Base-by-base conservation (phyloP, 129 eudicot species). In the Saposhnikovia divaricata region DNA sequence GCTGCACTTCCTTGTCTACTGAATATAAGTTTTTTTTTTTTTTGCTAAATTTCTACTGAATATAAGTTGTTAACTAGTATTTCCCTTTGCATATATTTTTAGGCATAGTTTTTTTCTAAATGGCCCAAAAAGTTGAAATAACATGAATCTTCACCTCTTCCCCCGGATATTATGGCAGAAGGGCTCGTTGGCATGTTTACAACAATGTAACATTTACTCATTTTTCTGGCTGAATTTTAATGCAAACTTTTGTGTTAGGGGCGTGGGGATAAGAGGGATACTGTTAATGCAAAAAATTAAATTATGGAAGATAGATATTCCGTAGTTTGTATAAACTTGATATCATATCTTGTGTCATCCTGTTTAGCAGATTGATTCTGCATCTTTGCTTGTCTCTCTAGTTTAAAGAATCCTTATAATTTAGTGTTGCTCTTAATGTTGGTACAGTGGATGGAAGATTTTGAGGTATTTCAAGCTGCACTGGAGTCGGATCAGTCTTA, bases 401-500 rank as follows among this genome's bases (percentile, higher is more conserved):
- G 38, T 80, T 76, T 13, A 38, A 31, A 77, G 34, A 27, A 57
- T 75, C 39, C 48, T 12, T n/a, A 0, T 59, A 51, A 28, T 10
- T 66, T 37, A 47, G 2, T 51, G 50, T 47, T 42, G 23, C 39
- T 48, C 50, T 53, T 5, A 73, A 69, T 75, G 34, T 38, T 6
- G 66, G 9, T 68, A 83, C 87, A 94, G 98, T 94, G 98, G 97
- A 94, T 95, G 97, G 84, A 89, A 59, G 98, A 95, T 78, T 95
- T 95, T 44, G 97, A 90, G 91, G 91, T 86, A 68, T 95, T 95
- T 76, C 94, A 90, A 80, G 97, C 96, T 75, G 97, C 96, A n/a
- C 82, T 95, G 28, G 97, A 95, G 13, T 92, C 97, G 2, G 98
- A 95, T 76, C 80, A 90, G 75, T 89, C 98, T 27, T 90, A 95